Conservation (phyloP, 345 rosid genomes). For the Citrus glauca region DNA sequence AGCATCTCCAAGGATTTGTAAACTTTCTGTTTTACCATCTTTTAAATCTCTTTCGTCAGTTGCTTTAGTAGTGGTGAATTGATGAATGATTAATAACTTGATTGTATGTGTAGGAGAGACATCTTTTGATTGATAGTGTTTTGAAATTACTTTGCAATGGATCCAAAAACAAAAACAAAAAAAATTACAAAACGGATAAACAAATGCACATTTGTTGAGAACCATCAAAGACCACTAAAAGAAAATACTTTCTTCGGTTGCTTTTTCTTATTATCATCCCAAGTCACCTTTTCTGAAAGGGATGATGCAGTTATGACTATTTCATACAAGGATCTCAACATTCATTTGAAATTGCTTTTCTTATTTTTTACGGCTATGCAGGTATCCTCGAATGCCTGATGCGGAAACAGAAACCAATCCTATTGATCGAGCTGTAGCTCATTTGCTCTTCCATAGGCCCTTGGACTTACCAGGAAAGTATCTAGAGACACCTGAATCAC, state of each 20-base stretch:
- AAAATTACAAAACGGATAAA: too few relatives aligned
- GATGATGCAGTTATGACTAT: not conserved
- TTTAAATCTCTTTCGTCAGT: not conserved
- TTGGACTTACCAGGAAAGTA: slow-evolving; percentile 42
- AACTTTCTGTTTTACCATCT: not conserved
- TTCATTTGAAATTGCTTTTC: not conserved
- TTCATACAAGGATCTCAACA: not conserved
- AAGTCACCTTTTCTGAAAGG: not conserved
- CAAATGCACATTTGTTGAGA: not conserved
- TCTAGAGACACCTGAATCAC: slow-evolving; percentile 56
- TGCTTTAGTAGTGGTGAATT: not conserved
- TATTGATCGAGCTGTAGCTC: slow-evolving; percentile 80
- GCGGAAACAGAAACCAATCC: slow-evolving; percentile 87
- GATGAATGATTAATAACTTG: not conserved
- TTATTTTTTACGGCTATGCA: slow-evolving; percentile 22
- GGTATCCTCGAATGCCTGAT: slow-evolving; percentile 48
- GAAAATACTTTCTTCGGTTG: not conserved
- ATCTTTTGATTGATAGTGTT: not conserved
- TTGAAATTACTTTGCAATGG: not conserved
- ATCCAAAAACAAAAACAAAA: not conserved
- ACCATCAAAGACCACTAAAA: not conserved
- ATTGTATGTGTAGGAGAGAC: not conserved
- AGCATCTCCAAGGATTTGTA: not conserved
- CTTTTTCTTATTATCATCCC: not conserved
- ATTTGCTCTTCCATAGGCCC: slow-evolving; percentile 81